Conservation (phyloP, 2,329 filamentous ascomycete genomes). For the Aspergillus viridinutans region DNA sequence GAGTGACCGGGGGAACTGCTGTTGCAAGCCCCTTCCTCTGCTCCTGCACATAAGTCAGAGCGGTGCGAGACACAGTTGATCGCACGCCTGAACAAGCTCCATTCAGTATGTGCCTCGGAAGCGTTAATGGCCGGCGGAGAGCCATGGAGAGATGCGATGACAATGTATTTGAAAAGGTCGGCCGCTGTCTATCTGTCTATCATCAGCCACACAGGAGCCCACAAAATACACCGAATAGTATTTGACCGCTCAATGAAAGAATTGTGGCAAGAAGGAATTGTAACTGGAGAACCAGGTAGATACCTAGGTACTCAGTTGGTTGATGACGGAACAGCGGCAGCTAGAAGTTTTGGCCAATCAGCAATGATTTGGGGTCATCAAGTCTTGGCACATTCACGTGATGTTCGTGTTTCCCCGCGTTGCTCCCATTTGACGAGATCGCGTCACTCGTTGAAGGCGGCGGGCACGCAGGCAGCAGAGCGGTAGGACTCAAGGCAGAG, state of each 20-base stretch:
- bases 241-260: background rate
- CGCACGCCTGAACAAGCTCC: constrained; percentile 16
- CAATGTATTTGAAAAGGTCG: background rate
- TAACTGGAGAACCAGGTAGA: too few relatives aligned
- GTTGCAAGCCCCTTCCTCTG: constrained; percentile 50
- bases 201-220: background rate
- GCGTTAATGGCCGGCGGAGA: constrained; percentile 35
- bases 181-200: background rate
- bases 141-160: constrained; percentile 29
- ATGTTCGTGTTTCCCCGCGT: constrained; percentile 32
- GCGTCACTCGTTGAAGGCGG: constrained; percentile 17
- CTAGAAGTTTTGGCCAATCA: constrained; percentile 26
- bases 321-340: constrained; percentile 13
- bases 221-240: background rate
- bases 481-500: constrained; percentile 7
- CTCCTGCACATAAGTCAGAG: constrained; percentile 18
- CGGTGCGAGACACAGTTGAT: constrained; percentile 16
- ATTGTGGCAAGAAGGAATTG: background rate
- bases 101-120: constrained; percentile 27
- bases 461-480: constrained; percentile 18
- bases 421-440: constrained; percentile 7
- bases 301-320: background rate
- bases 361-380: constrained; percentile 23
- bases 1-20: constrained; percentile 70
- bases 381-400: constrained; percentile 26